phyloP scores from a whole-genome alignment of 495 filamentous ascomycete species.

The Jackrogersella minutella region DNA sequence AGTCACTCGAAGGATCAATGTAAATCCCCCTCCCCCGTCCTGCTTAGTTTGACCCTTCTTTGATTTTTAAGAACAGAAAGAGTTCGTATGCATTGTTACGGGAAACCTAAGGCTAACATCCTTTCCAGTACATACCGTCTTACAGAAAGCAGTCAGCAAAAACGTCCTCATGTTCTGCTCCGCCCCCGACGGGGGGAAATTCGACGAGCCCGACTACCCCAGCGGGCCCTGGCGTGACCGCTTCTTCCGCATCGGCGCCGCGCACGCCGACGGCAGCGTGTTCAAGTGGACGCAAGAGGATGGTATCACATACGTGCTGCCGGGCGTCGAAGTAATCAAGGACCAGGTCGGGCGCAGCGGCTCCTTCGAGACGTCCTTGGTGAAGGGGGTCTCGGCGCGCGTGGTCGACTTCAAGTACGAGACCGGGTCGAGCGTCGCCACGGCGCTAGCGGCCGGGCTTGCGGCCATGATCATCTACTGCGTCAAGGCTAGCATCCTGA shows the following conservation, averaged over 20 bases:
- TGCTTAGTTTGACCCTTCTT: not conserved
- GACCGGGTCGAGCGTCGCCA: not conserved
- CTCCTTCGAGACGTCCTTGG: no score
- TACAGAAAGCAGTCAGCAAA: not conserved
- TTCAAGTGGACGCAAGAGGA: slow-evolving; percentile 7
- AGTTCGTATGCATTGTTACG: no score
- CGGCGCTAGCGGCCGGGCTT: not conserved
- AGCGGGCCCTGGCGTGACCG: not conserved
- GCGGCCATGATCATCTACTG: slow-evolving; percentile 8
- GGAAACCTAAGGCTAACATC: no score
- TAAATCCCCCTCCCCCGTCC: not conserved
- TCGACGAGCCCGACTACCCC: slow-evolving; percentile 7
- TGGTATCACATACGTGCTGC: not conserved
- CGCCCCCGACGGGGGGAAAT: slow-evolving; percentile 1
- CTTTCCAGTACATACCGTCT: not conserved
- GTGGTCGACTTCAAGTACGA: not conserved
- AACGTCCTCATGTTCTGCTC: slow-evolving; percentile 12
- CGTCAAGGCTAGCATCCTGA: not conserved
- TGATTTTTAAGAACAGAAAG: no score
- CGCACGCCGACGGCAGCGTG: not conserved
- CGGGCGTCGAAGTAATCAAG: not conserved
- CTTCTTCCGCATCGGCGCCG: slow-evolving; percentile 19
- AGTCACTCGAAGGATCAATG: not conserved
- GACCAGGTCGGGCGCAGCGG: not conserved
- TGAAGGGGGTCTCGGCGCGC: not conserved